These are phyloP conservation scores for Botryosphaeria dothidea DNA, from an alignment of 2,329 filamentous ascomycete genomes.

Conservation along the genomic window DNA sequence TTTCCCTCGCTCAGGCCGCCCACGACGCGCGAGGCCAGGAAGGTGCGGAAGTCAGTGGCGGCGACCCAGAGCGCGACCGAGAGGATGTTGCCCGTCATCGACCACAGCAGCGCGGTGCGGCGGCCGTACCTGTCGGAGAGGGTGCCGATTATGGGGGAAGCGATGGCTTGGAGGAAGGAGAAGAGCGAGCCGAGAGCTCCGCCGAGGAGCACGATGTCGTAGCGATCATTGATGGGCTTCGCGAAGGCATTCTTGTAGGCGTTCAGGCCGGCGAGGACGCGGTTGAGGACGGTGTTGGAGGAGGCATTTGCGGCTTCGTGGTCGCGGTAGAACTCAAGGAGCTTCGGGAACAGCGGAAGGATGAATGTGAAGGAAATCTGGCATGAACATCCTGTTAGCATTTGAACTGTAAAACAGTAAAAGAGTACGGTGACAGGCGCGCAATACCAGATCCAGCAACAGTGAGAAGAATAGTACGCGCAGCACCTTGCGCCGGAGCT, in stretches of 20 bases:
- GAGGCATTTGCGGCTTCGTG: conserved; percentile 63
- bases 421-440: not conserved
- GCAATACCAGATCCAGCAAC: conserved; percentile 75
- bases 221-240: conserved; percentile 89
- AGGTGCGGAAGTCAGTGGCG: conserved; percentile 92
- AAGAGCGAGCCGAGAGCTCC: conserved; percentile 93
- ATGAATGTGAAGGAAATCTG: conserved; percentile 99
- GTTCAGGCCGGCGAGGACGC: conserved; percentile 80
- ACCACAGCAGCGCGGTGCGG: conserved; percentile 80
- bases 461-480: conserved; percentile 87
- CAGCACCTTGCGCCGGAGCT: conserved; percentile 75
- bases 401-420: not conserved
- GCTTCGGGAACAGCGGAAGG: conserved; percentile 89
- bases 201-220: conserved; percentile 94
- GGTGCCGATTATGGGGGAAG: conserved; percentile 85
- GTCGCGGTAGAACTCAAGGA: conserved; percentile 94
- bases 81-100: conserved; percentile 90
- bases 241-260: conserved; percentile 93
- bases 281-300: conserved; percentile 68
- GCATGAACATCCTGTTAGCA: not conserved
- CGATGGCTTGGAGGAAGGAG: conserved; percentile 86
- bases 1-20: conserved; percentile 96
- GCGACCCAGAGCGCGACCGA: conserved; percentile 93
- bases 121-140: conserved; percentile 89
- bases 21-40: conserved; percentile 88